phyloP scores from a whole-genome alignment of 1,284 basidiomycete species.

The Termitomyces sp. region DNA sequence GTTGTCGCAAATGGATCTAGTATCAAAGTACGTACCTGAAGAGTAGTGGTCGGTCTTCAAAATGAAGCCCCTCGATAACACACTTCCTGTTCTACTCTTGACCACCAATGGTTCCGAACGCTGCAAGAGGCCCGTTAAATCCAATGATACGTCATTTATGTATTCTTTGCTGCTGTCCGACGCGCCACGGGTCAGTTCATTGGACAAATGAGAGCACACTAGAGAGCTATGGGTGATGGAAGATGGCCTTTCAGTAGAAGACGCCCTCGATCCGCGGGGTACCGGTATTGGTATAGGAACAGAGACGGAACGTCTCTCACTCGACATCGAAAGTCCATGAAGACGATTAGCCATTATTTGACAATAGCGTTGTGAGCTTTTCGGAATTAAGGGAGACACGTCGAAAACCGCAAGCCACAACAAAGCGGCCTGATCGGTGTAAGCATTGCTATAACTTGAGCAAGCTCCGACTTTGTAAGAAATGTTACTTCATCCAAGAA shows the following conservation, averaged over 20 bases:
- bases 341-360: constrained; percentile 14
- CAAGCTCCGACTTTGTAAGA: background rate
- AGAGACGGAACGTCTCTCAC: constrained; percentile 15
- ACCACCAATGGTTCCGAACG: constrained; percentile 72
- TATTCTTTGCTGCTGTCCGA: constrained; percentile 8
- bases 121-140: constrained; percentile 57
- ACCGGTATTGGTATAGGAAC: constrained; percentile 18
- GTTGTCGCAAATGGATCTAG: background rate
- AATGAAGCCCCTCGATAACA: constrained; percentile 87
- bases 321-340: constrained; percentile 9
- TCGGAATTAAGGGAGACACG: constrained; percentile 11
- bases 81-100: constrained; percentile 84
- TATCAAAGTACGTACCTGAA: constrained; percentile 44
- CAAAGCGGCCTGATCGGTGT: background rate
- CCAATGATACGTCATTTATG: constrained; percentile 31
- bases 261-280: constrained; percentile 8
- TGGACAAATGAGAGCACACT: constrained; percentile 8
- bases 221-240: constrained; percentile 8
- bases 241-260: constrained; percentile 11
- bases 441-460: background rate
- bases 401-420: constrained; percentile 5
- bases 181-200: constrained; percentile 3
- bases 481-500: background rate
- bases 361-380: background rate
- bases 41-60: constrained; percentile 94